These are phyloP conservation scores for Boletus albobrunnescens DNA, from an alignment of 1,284 basidiomycete genomes.

Conservation along the genomic window DNA sequence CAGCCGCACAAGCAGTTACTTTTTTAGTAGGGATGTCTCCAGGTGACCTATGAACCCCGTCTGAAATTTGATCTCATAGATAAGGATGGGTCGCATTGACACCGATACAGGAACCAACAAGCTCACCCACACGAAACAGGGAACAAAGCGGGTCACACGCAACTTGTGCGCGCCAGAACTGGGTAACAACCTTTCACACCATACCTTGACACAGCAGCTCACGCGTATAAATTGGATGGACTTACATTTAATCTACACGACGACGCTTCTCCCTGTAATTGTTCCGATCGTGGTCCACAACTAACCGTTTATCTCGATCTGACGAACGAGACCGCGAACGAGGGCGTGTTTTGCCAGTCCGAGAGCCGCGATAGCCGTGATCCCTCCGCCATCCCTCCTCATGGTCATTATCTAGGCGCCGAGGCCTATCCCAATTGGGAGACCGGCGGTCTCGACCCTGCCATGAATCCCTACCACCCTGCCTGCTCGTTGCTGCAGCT, in stretches of 20 bases:
- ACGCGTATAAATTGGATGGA: conserved; percentile 4
- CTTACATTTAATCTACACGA: conserved; percentile 35
- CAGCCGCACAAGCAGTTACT: background rate
- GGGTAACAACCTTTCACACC: background rate
- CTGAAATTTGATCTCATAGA: conserved; percentile 15
- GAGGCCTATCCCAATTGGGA: conserved; percentile 25
- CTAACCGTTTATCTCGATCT: conserved; percentile 31
- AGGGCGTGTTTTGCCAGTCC: conserved; percentile 23
- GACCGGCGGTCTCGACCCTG: conserved; percentile 35
- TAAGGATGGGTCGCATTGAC: conserved; percentile 13
- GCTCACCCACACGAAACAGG: background rate
- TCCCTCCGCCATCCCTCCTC: conserved; percentile 25
- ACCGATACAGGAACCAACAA: conserved; percentile 2
- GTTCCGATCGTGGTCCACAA: conserved; percentile 39
- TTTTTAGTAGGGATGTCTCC: background rate
- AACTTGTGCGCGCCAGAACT: background rate
- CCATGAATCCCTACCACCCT: conserved; percentile 43
- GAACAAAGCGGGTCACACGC: background rate
- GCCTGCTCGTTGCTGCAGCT: conserved; percentile 39
- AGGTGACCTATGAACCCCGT: background rate
- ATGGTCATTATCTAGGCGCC: conserved; percentile 26
- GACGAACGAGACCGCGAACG: conserved; percentile 38
- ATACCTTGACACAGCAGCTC: conserved; percentile 1
- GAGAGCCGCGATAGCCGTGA: conserved; percentile 20
- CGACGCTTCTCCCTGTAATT: conserved; percentile 39